These are phyloP conservation scores for Cryptococcus hybrid DNA, from an alignment of 1,284 basidiomycete species.

Conservation along the genomic window DNA sequence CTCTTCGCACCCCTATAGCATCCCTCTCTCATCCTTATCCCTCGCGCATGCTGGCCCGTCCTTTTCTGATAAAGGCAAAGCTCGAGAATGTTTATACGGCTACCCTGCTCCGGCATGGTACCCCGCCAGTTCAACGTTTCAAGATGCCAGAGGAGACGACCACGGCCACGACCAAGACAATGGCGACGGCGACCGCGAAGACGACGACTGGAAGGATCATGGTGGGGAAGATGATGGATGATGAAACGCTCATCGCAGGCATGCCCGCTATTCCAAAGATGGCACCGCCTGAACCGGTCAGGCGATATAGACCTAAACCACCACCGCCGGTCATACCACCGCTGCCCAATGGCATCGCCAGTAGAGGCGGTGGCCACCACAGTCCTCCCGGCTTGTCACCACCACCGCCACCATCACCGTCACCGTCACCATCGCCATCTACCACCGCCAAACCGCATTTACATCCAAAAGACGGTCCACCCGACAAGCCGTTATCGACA, in stretches of 20 bases:
- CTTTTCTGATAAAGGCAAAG: constrained; percentile 42
- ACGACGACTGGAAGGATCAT: constrained; percentile 37
- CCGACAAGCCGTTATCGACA: constrained; percentile 23
- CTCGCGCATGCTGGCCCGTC: constrained; percentile 35
- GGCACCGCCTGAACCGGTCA: constrained; percentile 12
- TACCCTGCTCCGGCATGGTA: constrained; percentile 41
- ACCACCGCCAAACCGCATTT: no score
- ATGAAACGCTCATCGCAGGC: constrained; percentile 38
- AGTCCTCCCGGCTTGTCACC: neutral
- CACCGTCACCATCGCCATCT: no score
- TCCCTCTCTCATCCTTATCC: constrained; percentile 53
- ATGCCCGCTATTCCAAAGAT: constrained; percentile 40
- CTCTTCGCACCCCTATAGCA: constrained; percentile 57
- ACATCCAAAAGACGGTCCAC: constrained; percentile 1
- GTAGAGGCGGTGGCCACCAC: neutral
- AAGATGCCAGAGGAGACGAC: no score
- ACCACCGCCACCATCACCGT: no score
- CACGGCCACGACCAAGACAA: neutral
- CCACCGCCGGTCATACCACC: neutral
- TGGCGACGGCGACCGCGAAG: constrained; percentile 15
- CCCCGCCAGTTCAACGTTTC: no score
- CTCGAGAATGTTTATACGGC: constrained; percentile 34
- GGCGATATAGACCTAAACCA: constrained; percentile 1
- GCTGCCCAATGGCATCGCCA: neutral
- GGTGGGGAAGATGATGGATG: constrained; percentile 42